Evolutionary conservation across 768 basidiomycete species (phyloP), one percentile per base, ranked within the genome.

Genomic region (Omphalotus guepiniiformis): DNA sequence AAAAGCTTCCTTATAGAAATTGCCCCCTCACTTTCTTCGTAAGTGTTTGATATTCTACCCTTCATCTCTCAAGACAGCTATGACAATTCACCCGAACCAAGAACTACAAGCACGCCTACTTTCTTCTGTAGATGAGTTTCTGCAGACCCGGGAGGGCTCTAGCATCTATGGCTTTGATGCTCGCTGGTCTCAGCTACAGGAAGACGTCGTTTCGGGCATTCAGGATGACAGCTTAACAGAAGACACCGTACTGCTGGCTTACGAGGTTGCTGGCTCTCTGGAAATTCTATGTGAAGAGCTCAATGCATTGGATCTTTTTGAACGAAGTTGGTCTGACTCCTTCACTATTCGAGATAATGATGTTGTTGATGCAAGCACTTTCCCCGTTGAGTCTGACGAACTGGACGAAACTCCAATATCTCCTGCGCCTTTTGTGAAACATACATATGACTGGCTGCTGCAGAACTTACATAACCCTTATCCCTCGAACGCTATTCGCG

Each of bases 381-480:
- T n/a, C n/a, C n/a, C n/a, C n/a, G n/a, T n/a, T n/a, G n/a, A n/a
- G n/a, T n/a, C n/a, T n/a, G n/a, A n/a, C n/a, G n/a, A n/a, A n/a
- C n/a, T n/a, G n/a, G n/a, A n/a, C n/a, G n/a, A n/a, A n/a, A n/a
- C n/a, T n/a, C n/a, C n/a, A n/a, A n/a, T n/a, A n/a, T n/a, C n/a
- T n/a, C n/a, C n/a, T n/a, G n/a, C n/a, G n/a, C n/a, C n/a, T n/a
- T n/a, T n/a, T n/a, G n/a, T n/a, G n/a, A n/a, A n/a, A n/a, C n/a
- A n/a, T n/a, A n/a, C 41, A 15, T 36, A 39, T 37, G 16, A 11
- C 3, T 48, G 40, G 32, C 22, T 39, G 3, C 38, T 46, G 19
- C 9, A 43, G 15, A 53, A 48, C 27, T 39, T 45, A 8, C 59
- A 68, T 21, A 59, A 70, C 29, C 69, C 69, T 0, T 72, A 71